These are phyloP conservation scores for Pouteria glomerata DNA, from an alignment of 148 eudicot genomes.

Conservation along the genomic window DNA sequence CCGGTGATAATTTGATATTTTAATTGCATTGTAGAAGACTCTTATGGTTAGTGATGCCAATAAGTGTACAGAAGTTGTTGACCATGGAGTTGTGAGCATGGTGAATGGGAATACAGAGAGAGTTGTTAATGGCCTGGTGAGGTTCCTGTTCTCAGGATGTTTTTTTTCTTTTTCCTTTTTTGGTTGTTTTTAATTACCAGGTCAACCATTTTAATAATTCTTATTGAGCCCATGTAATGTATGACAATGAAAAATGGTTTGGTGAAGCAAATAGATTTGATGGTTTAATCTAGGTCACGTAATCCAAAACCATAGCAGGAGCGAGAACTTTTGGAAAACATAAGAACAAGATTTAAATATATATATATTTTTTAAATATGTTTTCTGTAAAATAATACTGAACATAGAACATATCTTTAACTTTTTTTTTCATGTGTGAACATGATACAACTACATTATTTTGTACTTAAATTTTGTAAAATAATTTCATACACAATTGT, in stretches of 20 bases:
- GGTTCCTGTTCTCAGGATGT: neutral
- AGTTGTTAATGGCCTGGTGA: conserved; percentile 21
- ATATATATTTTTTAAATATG: no score
- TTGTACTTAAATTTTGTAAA: no score
- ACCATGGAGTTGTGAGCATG: neutral
- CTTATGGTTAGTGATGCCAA: conserved; percentile 2
- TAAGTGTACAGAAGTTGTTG: conserved; percentile 1
- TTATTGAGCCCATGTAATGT: neutral
- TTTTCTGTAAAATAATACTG: no score
- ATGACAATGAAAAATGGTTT: neutral
- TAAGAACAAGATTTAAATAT: no score
- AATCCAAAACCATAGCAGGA: no score
- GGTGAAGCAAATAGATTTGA: neutral
- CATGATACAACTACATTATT: no score
- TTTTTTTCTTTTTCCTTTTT: neutral
- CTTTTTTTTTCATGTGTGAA: no score
- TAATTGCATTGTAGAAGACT: conserved; percentile 7
- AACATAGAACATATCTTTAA: no score
- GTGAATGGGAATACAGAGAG: conserved; percentile 11
- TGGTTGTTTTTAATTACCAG: neutral
- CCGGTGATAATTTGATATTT: neutral
- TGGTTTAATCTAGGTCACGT: no score
- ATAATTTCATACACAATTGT: no score
- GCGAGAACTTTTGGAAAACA: no score
- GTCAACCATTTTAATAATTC: neutral